Evolutionary conservation across 352 stramenopile species (phyloP), one percentile per base, ranked within the genome.

Genomic region (Pythium diclinum): DNA sequence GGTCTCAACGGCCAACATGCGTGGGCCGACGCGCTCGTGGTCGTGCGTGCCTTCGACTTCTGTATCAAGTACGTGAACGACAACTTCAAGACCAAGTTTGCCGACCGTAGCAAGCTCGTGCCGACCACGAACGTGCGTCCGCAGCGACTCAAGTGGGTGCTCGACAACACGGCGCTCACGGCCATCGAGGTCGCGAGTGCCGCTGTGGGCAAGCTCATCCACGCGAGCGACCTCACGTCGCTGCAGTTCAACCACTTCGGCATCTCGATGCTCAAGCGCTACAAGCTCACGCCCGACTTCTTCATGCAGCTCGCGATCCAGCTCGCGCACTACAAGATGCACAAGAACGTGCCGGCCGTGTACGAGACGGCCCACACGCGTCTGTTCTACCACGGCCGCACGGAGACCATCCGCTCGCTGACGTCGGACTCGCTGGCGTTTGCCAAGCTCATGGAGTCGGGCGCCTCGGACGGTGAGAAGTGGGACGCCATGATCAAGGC

Each of bases 311-410:
- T 92, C 74, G 95, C 94, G 23, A 98, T 99, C 60, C 97, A 99
- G 74, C 78, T 99, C n/a, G 96, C 94, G 3, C 95, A 97, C 48
- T 99, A 96, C 79, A 96, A 97, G 68, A 94, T 99, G 65, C 97
- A 97, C 81, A 85, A 89, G 33, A 72, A 87, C 65, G 81, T 98
- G 49, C 94, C 91, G 32, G 96, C 94, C 17, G 97, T 98, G 7
- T 99, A 99, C 71, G 97, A 99, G 79, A 97, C 97, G 14, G 97
- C 93, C 17, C 96, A 99, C 81, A 97, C 97, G 66, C 85, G 96
- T n/a, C 82, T 96, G 44, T 99, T 98, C 71, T 94, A 98, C 54
- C 97, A 99, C 66, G 97, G 97, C 3, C 89, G 97, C 44, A 99
- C 97, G 1, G 93, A 97, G 68, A 96, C 90, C 14, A 92, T 94